A percentile compares a stretch with the other conserved stretches of the same genome.
These are phyloP conservation scores for Tubosaeta brunneosetosa DNA, from an alignment of 768 basidiomycete genomes.

Conservation along the genomic window DNA sequence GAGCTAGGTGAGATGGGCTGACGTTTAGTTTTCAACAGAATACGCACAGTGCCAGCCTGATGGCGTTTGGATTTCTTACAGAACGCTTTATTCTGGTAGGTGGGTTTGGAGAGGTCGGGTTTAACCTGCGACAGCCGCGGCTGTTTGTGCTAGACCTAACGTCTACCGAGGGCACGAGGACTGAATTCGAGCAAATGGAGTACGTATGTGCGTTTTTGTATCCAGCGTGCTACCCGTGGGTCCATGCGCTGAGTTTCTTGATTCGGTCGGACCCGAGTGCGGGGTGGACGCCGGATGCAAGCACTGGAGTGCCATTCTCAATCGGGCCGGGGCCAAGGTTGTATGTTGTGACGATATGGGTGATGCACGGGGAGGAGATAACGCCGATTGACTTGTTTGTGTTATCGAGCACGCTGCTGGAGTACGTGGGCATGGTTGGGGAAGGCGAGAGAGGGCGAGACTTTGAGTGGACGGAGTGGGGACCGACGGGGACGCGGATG, in stretches of 20 bases:
- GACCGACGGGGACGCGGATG: slow-evolving; percentile 43
- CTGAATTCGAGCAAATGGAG: slow-evolving; percentile 27
- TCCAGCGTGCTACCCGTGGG: slow-evolving; percentile 32
- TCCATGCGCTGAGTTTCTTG: slow-evolving; percentile 32
- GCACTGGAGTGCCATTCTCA: slow-evolving; percentile 43
- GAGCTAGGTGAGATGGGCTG: not conserved
- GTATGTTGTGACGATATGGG: slow-evolving; percentile 44
- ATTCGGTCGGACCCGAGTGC: slow-evolving; percentile 56
- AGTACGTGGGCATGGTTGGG: slow-evolving; percentile 18
- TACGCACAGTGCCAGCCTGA: slow-evolving; percentile 31
- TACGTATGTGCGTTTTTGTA: slow-evolving; percentile 39
- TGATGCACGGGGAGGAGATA: slow-evolving; percentile 27
- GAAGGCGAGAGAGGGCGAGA: slow-evolving; percentile 13
- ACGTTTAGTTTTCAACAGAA: slow-evolving; percentile 8
- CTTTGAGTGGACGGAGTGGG: slow-evolving; percentile 52
- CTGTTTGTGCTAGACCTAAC: slow-evolving; percentile 41
- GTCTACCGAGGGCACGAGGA: slow-evolving; percentile 26
- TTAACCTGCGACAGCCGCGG: slow-evolving; percentile 20
- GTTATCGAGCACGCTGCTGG: slow-evolving; percentile 35
- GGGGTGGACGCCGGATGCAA: slow-evolving; percentile 35
- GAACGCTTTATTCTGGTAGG: slow-evolving; percentile 38
- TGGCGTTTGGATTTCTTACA: slow-evolving; percentile 41
- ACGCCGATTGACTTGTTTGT: slow-evolving; percentile 40
- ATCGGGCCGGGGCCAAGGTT: slow-evolving; percentile 39
- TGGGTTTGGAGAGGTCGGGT: slow-evolving; percentile 20